Percentiles rank a stretch among this genome's conserved stretches.
phyloP scores from a whole-genome alignment of 495 filamentous ascomycete species.

The Cenococcum geophilum region DNA sequence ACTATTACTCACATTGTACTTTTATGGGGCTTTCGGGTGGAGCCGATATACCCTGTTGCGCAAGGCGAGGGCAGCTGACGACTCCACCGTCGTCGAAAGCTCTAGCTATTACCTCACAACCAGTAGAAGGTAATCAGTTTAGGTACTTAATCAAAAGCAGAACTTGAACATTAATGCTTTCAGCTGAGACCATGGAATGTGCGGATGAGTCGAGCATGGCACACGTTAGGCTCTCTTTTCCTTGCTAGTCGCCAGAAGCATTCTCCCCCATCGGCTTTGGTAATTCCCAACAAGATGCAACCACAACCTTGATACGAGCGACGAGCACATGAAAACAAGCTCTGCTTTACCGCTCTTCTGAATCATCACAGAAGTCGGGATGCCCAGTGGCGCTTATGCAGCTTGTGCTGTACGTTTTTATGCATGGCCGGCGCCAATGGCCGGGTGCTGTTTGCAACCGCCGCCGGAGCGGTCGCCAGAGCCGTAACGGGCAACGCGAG shows the following conservation, averaged over 20 bases:
- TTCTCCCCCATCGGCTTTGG: constrained; percentile 10
- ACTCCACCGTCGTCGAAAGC: constrained; percentile 3
- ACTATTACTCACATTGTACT: constrained; percentile 34
- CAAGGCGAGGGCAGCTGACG: constrained; percentile 2
- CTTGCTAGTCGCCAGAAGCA: constrained; percentile 1
- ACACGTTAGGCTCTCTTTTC: constrained; percentile 1
- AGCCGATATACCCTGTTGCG: constrained; percentile 25
- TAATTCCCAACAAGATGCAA: constrained; percentile 28
- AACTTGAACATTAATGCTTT: constrained; percentile 5
- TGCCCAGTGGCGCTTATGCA: constrained; percentile 30
- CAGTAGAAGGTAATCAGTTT: constrained; percentile 15
- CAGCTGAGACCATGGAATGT: background rate
- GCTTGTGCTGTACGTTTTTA: constrained; percentile 19
- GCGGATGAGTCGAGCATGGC: background rate
- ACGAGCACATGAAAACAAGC: constrained; percentile 13
- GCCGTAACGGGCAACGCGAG: background rate
- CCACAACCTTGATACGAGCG: constrained; percentile 12
- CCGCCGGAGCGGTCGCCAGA: constrained; percentile 1
- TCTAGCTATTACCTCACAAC: constrained; percentile 20
- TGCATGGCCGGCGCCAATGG: constrained; percentile 29
- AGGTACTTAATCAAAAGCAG: constrained; percentile 28
- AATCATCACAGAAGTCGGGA: constrained; percentile 25
- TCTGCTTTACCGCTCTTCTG: constrained; percentile 31
- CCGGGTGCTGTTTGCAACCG: constrained; percentile 10
- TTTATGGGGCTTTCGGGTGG: constrained; percentile 21